Evolutionary conservation across 1,139 yeast genomes (phyloP).

Genomic region (Yamadazyma sp.): DNA sequence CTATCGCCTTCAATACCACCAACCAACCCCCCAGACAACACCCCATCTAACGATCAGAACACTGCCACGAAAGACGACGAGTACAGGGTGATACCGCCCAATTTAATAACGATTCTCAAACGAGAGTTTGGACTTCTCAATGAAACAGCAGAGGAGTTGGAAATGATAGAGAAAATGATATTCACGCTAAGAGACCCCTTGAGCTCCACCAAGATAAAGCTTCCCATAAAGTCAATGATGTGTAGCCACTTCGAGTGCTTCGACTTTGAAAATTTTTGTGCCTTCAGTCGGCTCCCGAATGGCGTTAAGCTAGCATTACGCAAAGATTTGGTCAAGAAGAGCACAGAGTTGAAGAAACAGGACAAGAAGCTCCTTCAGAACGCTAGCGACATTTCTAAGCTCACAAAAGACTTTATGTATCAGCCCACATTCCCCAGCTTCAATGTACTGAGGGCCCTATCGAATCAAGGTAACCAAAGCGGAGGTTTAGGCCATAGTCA

Average conservation of each 20-base stretch:
- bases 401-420: slow-evolving; percentile 14
- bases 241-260: slow-evolving; percentile 50
- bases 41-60: background rate
- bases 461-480: too few species aligned
- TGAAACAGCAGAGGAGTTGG: slow-evolving; percentile 24
- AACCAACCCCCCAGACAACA: background rate
- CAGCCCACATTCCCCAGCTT: slow-evolving; percentile 13
- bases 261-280: slow-evolving; percentile 45
- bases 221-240: slow-evolving; percentile 40
- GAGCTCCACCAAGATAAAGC: slow-evolving; percentile 35
- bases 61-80: slow-evolving; percentile 7
- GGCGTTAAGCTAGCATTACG: slow-evolving; percentile 28
- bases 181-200: slow-evolving; percentile 34
- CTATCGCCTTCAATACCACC: background rate
- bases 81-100: slow-evolving; percentile 28
- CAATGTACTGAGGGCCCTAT: slow-evolving; percentile 7
- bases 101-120: slow-evolving; percentile 22
- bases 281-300: slow-evolving; percentile 35
- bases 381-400: slow-evolving; percentile 5
- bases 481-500: background rate
- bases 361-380: slow-evolving; percentile 8
- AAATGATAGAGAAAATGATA: slow-evolving; percentile 27
- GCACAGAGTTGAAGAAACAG: slow-evolving; percentile 25
- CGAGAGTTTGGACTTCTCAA: slow-evolving; percentile 22
- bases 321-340: slow-evolving; percentile 28